Conservation (phyloP, 2,329 filamentous ascomycete genomes). For the Huntiella moniliformis region DNA sequence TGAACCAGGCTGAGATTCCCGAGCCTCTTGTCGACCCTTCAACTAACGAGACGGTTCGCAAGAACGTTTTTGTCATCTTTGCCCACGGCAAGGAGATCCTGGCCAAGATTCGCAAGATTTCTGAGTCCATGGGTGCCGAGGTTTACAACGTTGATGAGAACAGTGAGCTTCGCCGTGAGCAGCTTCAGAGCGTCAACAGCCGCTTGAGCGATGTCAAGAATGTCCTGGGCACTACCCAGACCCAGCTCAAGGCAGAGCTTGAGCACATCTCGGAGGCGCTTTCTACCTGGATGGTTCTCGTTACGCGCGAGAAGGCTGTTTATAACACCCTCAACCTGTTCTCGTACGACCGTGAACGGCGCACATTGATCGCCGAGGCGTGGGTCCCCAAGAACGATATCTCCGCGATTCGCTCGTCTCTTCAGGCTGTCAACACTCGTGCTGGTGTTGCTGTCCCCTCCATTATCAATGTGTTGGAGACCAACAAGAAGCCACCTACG, state of each 20-base stretch:
- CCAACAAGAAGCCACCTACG: slow-evolving; percentile 91
- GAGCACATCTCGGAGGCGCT: slow-evolving; percentile 83
- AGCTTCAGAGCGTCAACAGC: slow-evolving; percentile 94
- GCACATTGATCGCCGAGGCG: slow-evolving; percentile 91
- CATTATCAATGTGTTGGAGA: slow-evolving; percentile 94
- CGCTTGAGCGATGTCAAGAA: slow-evolving; percentile 79
- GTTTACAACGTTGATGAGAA: slow-evolving; percentile 97
- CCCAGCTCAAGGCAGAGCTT: slow-evolving; percentile 79
- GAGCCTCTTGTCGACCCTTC: slow-evolving; percentile 81
- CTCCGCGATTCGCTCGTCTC: slow-evolving; percentile 71
- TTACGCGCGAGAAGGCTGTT: slow-evolving; percentile 96
- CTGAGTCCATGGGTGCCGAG: slow-evolving; percentile 87
- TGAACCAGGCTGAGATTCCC: slow-evolving; percentile 98
- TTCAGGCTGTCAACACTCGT: slow-evolving; percentile 91
- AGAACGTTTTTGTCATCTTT: slow-evolving; percentile 99
- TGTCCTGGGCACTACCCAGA: slow-evolving; percentile 86
- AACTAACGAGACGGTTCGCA: slow-evolving; percentile 80
- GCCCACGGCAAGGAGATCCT: slow-evolving; percentile 97
- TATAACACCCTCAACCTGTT: slow-evolving; percentile 92
- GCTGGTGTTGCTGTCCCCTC: slow-evolving; percentile 93
- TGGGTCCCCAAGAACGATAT: slow-evolving; percentile 93
- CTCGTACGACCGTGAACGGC: slow-evolving; percentile 87
- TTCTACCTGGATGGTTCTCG: slow-evolving; percentile 90
- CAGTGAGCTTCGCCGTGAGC: slow-evolving; percentile 81
- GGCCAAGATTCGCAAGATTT: slow-evolving; percentile 97